Evolutionary conservation across 2,329 filamentous ascomycete genomes (phyloP).

Genomic region (Trichoderma sp.): DNA sequence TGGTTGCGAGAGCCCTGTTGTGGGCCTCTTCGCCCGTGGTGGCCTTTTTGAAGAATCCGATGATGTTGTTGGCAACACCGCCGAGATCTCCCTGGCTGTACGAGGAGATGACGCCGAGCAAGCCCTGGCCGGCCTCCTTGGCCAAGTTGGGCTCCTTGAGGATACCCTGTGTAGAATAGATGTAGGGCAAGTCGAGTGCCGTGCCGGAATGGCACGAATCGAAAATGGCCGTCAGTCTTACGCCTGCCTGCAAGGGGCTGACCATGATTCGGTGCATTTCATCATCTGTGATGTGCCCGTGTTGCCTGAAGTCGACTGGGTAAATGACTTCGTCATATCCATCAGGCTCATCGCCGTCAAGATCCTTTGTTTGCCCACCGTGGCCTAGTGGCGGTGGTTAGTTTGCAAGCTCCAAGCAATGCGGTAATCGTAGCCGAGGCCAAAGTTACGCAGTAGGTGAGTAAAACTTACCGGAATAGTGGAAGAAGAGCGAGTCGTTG

Average conservation of each 20-base stretch:
- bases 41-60: constrained; percentile 86
- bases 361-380: constrained; percentile 75
- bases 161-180: constrained; percentile 66
- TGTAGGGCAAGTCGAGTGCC: constrained; percentile 63
- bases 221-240: constrained; percentile 60
- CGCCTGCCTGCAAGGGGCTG: constrained; percentile 51
- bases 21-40: constrained; percentile 77
- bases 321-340: constrained; percentile 83
- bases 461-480: constrained; percentile 73
- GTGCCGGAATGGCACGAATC: constrained; percentile 67
- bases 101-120: constrained; percentile 57
- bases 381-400: constrained; percentile 51
- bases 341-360: constrained; percentile 77
- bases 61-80: constrained; percentile 74
- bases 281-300: constrained; percentile 80
- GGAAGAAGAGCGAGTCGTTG: constrained; percentile 95
- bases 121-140: constrained; percentile 63
- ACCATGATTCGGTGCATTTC: constrained; percentile 77
- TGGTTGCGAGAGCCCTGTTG: constrained; percentile 76
- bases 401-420: neutral
- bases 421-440: constrained; percentile 27
- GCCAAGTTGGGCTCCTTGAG: constrained; percentile 67
- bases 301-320: constrained; percentile 74
- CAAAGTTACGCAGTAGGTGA: neutral
- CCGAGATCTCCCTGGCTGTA: constrained; percentile 71